These are phyloP conservation scores for Phragmites australis DNA, from an alignment of 176 grass and related monocot genomes.

Conservation along the genomic window DNA sequence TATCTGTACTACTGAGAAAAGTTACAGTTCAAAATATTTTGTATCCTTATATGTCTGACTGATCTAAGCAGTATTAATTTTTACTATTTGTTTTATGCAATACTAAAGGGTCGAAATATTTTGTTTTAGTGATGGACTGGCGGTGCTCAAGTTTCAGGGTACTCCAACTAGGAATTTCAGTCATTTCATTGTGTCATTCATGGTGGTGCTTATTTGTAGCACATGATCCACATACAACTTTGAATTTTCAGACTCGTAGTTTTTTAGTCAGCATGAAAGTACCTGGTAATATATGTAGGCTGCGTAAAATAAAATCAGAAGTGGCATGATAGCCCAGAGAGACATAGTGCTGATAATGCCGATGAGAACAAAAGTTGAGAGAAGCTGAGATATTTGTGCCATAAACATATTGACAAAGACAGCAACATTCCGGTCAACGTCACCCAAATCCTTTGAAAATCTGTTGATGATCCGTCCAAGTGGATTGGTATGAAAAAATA, in stretches of 20 bases:
- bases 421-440: conserved; percentile 85
- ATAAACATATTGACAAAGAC: conserved; percentile 93
- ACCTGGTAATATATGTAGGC: conserved; percentile 99
- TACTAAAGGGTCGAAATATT: background rate
- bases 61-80: background rate
- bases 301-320: conserved; percentile 93
- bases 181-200: background rate
- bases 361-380: conserved; percentile 97
- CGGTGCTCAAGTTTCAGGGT: conserved; percentile 6
- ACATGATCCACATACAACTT: conserved; percentile 8
- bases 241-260: background rate
- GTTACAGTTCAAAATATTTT: background rate
- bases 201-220: background rate
- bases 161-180: background rate
- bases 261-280: conserved; percentile 31
- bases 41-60: background rate
- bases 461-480: conserved; percentile 98
- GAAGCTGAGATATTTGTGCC: conserved; percentile 87
- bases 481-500: conserved; percentile 99
- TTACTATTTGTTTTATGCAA: background rate
- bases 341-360: conserved; percentile 95
- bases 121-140: background rate
- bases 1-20: background rate
- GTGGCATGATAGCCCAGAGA: conserved; percentile 97
- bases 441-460: conserved; percentile 95